Conservation (phyloP, 352 stramenopile genomes). For the Phytophthora fragariae region DNA sequence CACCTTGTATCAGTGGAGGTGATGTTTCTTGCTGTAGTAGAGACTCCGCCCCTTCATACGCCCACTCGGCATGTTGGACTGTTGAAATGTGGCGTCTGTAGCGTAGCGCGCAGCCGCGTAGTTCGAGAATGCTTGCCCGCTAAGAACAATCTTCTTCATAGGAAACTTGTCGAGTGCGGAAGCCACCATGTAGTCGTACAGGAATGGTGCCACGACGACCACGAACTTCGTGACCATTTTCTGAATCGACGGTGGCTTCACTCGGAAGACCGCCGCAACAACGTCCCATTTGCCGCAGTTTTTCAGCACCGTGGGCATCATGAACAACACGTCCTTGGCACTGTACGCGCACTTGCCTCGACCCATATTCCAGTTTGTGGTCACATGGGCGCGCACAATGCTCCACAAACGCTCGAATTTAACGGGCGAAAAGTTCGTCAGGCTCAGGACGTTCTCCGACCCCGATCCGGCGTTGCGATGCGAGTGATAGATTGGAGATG, state of each 20-base stretch:
- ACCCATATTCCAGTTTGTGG: constrained; percentile 6
- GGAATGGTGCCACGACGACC: neutral
- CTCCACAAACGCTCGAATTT: constrained; percentile 6
- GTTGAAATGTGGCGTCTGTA: constrained; percentile 28
- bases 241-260: neutral
- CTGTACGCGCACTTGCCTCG: constrained; percentile 7
- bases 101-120: constrained; percentile 25
- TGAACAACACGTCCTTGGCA: neutral
- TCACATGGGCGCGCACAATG: neutral
- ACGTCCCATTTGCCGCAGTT: constrained; percentile 21
- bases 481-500: constrained; percentile 1
- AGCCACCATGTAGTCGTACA: neutral
- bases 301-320: constrained; percentile 4
- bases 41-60: neutral
- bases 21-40: constrained; percentile 26
- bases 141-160: constrained; percentile 6
- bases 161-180: neutral
- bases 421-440: neutral
- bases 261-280: neutral
- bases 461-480: neutral
- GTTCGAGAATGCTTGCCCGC: constrained; percentile 15
- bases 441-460: neutral
- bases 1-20: constrained; percentile 30
- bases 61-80: constrained; percentile 17
- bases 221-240: constrained; percentile 10